Percentiles rank a stretch among this genome's conserved stretches.
phyloP scores from a whole-genome alignment of 208 protist species.

The Polymyxa betae region DNA sequence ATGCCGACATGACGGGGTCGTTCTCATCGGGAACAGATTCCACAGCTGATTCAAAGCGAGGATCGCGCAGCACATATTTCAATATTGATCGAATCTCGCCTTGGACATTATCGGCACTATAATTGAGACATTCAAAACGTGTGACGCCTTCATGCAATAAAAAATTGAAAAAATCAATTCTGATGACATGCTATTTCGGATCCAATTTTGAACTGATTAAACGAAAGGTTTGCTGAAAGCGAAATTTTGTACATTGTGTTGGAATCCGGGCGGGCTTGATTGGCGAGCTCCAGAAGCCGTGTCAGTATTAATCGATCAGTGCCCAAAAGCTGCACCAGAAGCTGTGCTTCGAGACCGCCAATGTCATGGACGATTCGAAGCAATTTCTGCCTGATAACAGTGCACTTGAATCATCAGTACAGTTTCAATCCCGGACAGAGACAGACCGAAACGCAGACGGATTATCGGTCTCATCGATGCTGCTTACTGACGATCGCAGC shows the following conservation, averaged over 20 bases:
- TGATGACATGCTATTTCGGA: not conserved
- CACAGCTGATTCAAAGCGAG: constrained; percentile 16
- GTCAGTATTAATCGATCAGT: not conserved
- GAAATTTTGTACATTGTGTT: not conserved
- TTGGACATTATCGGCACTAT: not conserved
- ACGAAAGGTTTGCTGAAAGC: not conserved
- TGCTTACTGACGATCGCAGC: not conserved
- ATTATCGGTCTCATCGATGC: not conserved
- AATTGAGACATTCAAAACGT: not conserved
- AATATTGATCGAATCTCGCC: not conserved
- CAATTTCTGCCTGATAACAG: not conserved
- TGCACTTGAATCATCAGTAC: not conserved
- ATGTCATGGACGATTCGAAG: not conserved
- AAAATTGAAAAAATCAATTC: too few relatives aligned
- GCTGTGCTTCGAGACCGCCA: constrained; percentile 11
- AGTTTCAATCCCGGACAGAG: not conserved
- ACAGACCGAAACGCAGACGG: not conserved
- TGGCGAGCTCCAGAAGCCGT: not conserved
- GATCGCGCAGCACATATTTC: not conserved
- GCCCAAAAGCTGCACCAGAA: not conserved
- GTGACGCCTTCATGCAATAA: not conserved
- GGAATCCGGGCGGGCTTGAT: not conserved
- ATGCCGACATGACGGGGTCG: not conserved
- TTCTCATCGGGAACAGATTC: not conserved
- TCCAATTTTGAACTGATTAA: not conserved